Evolutionary conservation across 2,329 filamentous ascomycete species (phyloP), one percentile per base, ranked within the genome.

Genomic region (Trichoderma asperellum): DNA sequence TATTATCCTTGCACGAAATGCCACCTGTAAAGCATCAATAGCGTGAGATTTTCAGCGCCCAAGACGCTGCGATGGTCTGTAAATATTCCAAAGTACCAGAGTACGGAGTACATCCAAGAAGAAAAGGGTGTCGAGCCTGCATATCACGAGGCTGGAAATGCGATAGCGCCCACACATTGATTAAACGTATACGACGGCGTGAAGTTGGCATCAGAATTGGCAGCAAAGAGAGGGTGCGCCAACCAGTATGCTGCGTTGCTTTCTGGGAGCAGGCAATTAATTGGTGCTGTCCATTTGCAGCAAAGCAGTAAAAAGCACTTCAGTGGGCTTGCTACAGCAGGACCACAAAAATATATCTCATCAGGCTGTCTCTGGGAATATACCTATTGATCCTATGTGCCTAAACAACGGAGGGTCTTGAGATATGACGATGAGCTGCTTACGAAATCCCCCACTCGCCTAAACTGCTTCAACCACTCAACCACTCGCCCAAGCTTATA

Each of bases 41-140:
- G 47, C 0, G 21, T 49, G 18, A n/a, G 18, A 18, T 49, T 8
- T 49, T 24, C 47, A 49, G n/a, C 10, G 35, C 21, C 57, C 29
- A 7, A 2, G n/a, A 21, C 1, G 40, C 6, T 21, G 32, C n/a
- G 10, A 29, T 32, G 27, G 10, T n/a, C n/a, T 43, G 16, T 18
- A 37, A 16, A 47, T 16, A 32, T 27, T 24, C 29, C 55, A 29
- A 43, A 40, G 29, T 16, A 37, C 32, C 27, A 18, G 11, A 27
- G 60, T 24, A 27, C 4, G 16, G 12, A 16, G n/a, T 61, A 61
- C 58, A 29, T 24, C 24, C 58, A 27, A 10, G 40, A 61, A 27
- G 21, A 35, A 64, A 43, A 56, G 61, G 61, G 49, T 64, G 61
- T 64, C 52, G 21, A 55, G 35, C 61, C 49, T 56, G 61, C 61